These are phyloP conservation scores for Neofusicoccum sp. DNA, from an alignment of 2,329 filamentous ascomycete genomes.

Conservation along the genomic window DNA sequence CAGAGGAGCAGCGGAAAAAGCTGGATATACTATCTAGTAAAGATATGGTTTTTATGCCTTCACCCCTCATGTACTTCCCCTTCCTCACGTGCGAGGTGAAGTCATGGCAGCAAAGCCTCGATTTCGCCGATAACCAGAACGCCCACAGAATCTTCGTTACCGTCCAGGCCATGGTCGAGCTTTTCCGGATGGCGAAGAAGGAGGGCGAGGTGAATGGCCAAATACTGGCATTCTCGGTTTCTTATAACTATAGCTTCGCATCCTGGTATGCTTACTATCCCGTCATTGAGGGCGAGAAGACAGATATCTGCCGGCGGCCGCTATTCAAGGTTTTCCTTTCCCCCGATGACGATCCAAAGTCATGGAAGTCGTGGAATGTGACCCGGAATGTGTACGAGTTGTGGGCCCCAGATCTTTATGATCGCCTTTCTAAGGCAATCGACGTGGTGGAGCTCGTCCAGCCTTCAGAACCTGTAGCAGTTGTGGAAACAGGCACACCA, in stretches of 20 bases:
- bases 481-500: too few species aligned
- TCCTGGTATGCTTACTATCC: slow-evolving; percentile 13
- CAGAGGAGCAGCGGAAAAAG: background rate
- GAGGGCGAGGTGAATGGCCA: background rate
- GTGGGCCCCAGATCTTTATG: background rate
- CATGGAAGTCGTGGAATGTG: background rate
- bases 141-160: slow-evolving; percentile 20
- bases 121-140: slow-evolving; percentile 28
- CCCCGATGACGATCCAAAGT: background rate
- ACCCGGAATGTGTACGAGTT: background rate
- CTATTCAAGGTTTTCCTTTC: background rate
- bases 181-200: background rate
- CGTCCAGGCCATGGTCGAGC: background rate
- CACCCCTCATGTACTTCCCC: slow-evolving; percentile 27
- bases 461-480: too few species aligned
- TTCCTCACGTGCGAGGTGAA: slow-evolving; percentile 30
- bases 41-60: slow-evolving; percentile 22
- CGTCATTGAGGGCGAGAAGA: background rate
- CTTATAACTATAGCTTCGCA: background rate
- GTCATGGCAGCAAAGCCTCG: slow-evolving; percentile 23
- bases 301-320: background rate
- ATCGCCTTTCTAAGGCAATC: background rate
- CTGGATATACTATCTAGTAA: background rate
- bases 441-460: background rate
- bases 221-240: slow-evolving; percentile 16